Base-by-base conservation (phyloP, 2,329 filamentous ascomycete genomes). In the Thelonectria olida region DNA sequence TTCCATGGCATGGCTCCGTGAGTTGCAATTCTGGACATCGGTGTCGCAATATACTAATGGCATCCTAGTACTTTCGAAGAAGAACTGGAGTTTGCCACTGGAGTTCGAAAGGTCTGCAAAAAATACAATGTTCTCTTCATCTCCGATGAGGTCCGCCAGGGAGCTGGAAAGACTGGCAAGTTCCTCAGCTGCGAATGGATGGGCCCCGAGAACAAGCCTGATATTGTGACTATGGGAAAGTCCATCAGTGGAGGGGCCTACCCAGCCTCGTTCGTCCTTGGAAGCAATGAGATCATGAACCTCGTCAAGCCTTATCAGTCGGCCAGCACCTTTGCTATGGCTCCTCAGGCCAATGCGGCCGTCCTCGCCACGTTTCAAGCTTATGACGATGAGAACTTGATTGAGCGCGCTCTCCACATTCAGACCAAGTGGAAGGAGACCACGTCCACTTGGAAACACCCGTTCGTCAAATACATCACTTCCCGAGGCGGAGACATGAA, bases 81-180 rank as follows among this genome's bases (percentile, higher is more conserved):
- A 13, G 62, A 65, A 12, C 20, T 65, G 8, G 52, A 60, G 3
- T 65, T 65, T 34, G 54, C 39, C 17, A 58, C 31, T 2, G 53
- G 20, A 5, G 62, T 65, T 15, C 52, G 62, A 15, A 28, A 60
- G 20, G 45, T 63, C 5, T 65, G 60, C 53, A 65, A 60, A 34
- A 59, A 65, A 27, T 63, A 63, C 55, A 65, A 64, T 4, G 51
- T 66, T 15, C 60, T 67, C 25, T 72, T 70, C 53, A 67, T 71
- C 27, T 64, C 66, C 7, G 69, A 71, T 27, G 69, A 72, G 47
- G 61, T 71, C 12, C 67, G 65, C 22, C 58, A 60, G 50, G 70
- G 70, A 7, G 49, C 55, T n/a, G 61, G 61, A 28, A 67, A 68
- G 58, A 69, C 70, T 7, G 70, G 68, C 42, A 68, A 67, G 50